Evolutionary conservation across 1,139 yeast genomes (phyloP), one percentile per base, ranked within the genome.

Genomic region (Suhomyces yuchorum): DNA sequence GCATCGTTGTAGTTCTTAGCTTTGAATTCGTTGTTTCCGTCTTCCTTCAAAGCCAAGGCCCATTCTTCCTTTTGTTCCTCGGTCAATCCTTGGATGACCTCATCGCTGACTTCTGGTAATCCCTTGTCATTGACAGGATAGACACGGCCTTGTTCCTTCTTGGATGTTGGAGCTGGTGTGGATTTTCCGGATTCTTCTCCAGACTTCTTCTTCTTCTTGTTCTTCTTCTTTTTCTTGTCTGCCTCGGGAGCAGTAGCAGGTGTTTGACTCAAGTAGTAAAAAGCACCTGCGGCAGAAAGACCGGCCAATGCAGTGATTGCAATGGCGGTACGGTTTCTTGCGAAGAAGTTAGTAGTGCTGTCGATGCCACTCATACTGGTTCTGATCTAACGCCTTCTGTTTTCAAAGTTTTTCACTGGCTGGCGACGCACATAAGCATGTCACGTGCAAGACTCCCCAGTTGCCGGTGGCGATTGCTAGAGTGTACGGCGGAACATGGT

Each of bases 1-100:
- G 98, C 98, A 34, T 78, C 76, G 47, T 81, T 77, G 64, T 78
- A 88, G 49, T 86, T 74, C 70, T 88, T 85, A 50, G 72, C 69
- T 67, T 85, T 87, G 76, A 88, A 93, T 52, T 77, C 84, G 49
- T 77, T 77, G 68, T 93, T 93, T 62, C 99, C 99, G 52, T 87
- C 93, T 61, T 87, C 95, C 72, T 93, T 93, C 70, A 92, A 80
- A 37, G 85, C 82, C 51, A 81, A 67, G 8, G 97, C 89, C 77
- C 90, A 81, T 54, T 80, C 80, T 54, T 84, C 86, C 58, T 78
- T 84, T 55, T 86, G 81, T 43, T 72, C 75, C 6, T 67, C 78
- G 11, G 81, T 60, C 51, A 88, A 76, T 2, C 62, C 56, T 19
- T 68, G 64, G 40, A 87, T 71, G 49, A 67, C 64, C 37, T 75